Evolutionary conservation across 2,329 filamentous ascomycete species (phyloP).

Genomic region (Pseudogymnoascus verrucosus): DNA sequence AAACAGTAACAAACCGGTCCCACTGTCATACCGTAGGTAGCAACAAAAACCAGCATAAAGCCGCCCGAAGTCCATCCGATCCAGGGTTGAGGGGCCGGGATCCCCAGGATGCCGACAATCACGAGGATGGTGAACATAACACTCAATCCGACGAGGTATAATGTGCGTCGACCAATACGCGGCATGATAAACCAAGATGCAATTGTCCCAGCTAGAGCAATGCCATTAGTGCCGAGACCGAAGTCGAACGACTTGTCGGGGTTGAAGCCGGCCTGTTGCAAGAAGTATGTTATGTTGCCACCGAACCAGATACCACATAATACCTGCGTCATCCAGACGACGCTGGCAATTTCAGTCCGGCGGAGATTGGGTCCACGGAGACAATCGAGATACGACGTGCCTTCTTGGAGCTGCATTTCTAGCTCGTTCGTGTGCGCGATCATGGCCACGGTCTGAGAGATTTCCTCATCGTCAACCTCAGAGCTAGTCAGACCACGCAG

Average conservation of each 20-base stretch:
- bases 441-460: constrained; percentile 25
- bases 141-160: constrained; percentile 26
- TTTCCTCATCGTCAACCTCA: background rate
- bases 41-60: background rate
- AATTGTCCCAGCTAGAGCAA: constrained; percentile 33
- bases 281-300: constrained; percentile 40
- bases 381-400: constrained; percentile 35
- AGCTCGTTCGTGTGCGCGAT: constrained; percentile 39
- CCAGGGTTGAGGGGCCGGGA: constrained; percentile 13
- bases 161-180: constrained; percentile 58
- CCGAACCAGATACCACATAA: constrained; percentile 53
- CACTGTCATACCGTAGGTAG: background rate
- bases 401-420: constrained; percentile 34
- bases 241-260: constrained; percentile 31
- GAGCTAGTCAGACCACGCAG: background rate
- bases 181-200: constrained; percentile 36
- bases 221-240: constrained; percentile 31
- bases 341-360: constrained; percentile 38
- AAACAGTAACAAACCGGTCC: constrained; percentile 9
- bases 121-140: constrained; percentile 13
- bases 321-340: constrained; percentile 36
- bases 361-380: constrained; percentile 41
- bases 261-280: constrained; percentile 34
- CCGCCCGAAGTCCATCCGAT: constrained; percentile 21
- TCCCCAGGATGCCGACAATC: constrained; percentile 19